phyloP scores from a whole-genome alignment of 2,329 filamentous ascomycete genomes.

The Nothophoma quercina region DNA sequence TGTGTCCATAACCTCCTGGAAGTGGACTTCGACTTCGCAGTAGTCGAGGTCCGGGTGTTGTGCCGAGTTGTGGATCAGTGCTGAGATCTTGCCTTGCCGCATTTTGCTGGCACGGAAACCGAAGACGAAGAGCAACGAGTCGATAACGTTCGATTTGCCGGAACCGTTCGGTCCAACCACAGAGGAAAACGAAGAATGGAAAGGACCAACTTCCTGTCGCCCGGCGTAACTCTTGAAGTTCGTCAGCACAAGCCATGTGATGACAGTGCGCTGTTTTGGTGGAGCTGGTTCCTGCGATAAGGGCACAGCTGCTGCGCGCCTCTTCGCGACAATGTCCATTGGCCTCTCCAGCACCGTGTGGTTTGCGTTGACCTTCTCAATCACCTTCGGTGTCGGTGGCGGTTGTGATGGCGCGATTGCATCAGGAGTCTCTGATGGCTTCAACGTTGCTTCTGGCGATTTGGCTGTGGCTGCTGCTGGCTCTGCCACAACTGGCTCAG shows the following conservation, averaged over 20 bases:
- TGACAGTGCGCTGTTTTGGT: conserved; percentile 87
- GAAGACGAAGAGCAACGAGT: conserved; percentile 98
- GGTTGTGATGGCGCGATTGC: conserved; percentile 49
- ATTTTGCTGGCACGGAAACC: conserved; percentile 99
- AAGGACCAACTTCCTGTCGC: conserved; percentile 91
- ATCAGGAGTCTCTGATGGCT: conserved; percentile 14
- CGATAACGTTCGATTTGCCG: conserved; percentile 98
- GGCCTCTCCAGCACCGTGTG: conserved; percentile 83
- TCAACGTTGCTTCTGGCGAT: conserved; percentile 24
- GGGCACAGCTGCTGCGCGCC: conserved; percentile 69
- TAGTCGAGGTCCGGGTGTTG: conserved; percentile 82
- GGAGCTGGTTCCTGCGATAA: conserved; percentile 75
- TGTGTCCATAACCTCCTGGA: conserved; percentile 91
- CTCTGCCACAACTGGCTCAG: conserved; percentile 4
- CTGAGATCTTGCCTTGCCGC: conserved; percentile 97
- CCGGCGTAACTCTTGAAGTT: conserved; percentile 99
- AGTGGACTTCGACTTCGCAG: conserved; percentile 96
- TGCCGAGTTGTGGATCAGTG: conserved; percentile 95
- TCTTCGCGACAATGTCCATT: conserved; percentile 92
- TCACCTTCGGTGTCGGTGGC: conserved; percentile 40
- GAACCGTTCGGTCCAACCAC: conserved; percentile 98
- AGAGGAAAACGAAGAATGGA: conserved; percentile 96
- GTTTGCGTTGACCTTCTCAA: conserved; percentile 78
- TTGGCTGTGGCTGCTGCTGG: conserved; percentile 27
- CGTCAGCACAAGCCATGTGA: conserved; percentile 87